Percentiles rank a stretch among this genome's conserved stretches.
Evolutionary conservation across 2,329 filamentous ascomycete genomes (phyloP).

Genomic region (Fusarium foetens): DNA sequence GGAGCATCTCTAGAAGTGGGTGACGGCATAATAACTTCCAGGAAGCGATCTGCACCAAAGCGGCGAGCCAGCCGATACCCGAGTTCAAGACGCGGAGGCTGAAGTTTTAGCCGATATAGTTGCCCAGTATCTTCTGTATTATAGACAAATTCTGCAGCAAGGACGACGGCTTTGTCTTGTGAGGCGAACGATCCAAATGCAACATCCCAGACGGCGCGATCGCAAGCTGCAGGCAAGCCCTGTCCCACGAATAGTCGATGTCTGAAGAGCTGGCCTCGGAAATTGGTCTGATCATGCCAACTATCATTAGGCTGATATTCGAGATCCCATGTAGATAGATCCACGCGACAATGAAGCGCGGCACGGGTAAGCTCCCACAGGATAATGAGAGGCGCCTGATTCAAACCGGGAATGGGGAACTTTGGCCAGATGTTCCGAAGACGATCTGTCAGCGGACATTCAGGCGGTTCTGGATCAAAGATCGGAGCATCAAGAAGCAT

Average conservation of each 20-base stretch:
- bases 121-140: slow-evolving; percentile 51
- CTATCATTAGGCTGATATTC: slow-evolving; percentile 48
- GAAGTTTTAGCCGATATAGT: slow-evolving; percentile 58
- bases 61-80: slow-evolving; percentile 63
- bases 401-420: slow-evolving; percentile 53
- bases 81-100: slow-evolving; percentile 59
- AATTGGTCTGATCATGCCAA: slow-evolving; percentile 56
- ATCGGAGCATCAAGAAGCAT: background rate
- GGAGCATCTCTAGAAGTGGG: slow-evolving; percentile 46
- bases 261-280: slow-evolving; percentile 55
- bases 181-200: slow-evolving; percentile 52
- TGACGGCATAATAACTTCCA: slow-evolving; percentile 65
- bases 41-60: slow-evolving; percentile 68
- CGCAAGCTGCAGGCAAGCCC: slow-evolving; percentile 59
- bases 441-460: slow-evolving; percentile 38
- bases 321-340: slow-evolving; percentile 50
- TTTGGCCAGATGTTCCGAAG: slow-evolving; percentile 53
- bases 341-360: slow-evolving; percentile 57
- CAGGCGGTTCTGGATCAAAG: background rate
- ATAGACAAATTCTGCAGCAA: slow-evolving; percentile 56
- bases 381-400: slow-evolving; percentile 59
- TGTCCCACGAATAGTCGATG: slow-evolving; percentile 57
- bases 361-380: slow-evolving; percentile 64
- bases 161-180: slow-evolving; percentile 52
- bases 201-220: slow-evolving; percentile 57